These are phyloP conservation scores for Penicillium psychrosexuale DNA, from an alignment of 2,329 filamentous ascomycete species.

Conservation along the genomic window DNA sequence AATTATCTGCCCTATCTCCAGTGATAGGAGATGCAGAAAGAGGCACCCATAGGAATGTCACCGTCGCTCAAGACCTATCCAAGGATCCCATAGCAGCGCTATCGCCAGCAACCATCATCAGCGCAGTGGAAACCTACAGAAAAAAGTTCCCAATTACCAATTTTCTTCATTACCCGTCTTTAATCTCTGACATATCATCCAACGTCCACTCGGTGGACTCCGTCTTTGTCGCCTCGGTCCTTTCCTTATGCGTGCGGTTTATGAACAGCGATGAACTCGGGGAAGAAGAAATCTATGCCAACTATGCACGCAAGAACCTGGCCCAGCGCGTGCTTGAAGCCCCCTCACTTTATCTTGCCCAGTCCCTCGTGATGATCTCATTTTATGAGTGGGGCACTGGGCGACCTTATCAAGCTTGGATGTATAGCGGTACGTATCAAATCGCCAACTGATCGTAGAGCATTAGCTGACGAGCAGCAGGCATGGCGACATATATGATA, in stretches of 20 bases:
- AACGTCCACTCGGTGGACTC: conserved; percentile 31
- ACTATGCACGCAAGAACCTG: conserved; percentile 33
- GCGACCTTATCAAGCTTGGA: conserved; percentile 38
- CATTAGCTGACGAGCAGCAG: conserved; percentile 17
- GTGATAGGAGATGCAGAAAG: not conserved
- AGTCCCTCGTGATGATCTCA: conserved; percentile 37
- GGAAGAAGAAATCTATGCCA: conserved; percentile 30
- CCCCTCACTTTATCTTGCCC: conserved; percentile 35
- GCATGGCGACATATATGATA: conserved; percentile 42
- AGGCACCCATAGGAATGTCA: conserved; percentile 1
- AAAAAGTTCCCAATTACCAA: conserved; percentile 39
- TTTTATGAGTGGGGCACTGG: conserved; percentile 39
- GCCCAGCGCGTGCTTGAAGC: conserved; percentile 33
- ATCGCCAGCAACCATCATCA: conserved; percentile 30
- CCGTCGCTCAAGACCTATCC: not conserved
- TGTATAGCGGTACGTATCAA: conserved; percentile 34
- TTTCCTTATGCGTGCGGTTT: conserved; percentile 36
- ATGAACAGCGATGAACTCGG: conserved; percentile 26
- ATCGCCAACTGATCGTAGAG: too few relatives aligned
- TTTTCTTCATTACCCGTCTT: conserved; percentile 38
- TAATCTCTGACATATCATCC: conserved; percentile 35
- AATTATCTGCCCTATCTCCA: conserved; percentile 2
- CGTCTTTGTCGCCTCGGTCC: conserved; percentile 34
- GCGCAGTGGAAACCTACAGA: conserved; percentile 36
- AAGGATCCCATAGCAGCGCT: conserved; percentile 24